Conservation (phyloP, 805 yeast genomes). For the Wickerhamomyces tratensis region DNA sequence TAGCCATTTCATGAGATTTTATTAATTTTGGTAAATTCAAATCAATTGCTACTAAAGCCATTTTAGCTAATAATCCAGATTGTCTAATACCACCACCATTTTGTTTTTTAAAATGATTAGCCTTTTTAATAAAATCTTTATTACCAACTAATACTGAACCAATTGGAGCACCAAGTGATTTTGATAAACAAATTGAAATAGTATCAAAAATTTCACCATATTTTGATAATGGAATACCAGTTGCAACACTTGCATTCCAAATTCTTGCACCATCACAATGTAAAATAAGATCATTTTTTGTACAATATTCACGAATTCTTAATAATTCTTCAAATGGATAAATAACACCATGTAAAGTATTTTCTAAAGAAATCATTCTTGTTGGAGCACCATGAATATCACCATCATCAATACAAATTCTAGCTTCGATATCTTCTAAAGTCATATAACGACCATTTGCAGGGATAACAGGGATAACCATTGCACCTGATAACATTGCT, state of each 20-base stretch:
- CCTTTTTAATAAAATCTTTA: constrained; percentile 45
- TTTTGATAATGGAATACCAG: constrained; percentile 43
- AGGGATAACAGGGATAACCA: constrained; percentile 81
- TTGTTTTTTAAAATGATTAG: constrained; percentile 84
- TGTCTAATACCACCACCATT: constrained; percentile 93
- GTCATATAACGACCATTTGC: constrained; percentile 69
- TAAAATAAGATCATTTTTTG: constrained; percentile 43
- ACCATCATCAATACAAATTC: constrained; percentile 60
- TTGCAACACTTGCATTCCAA: constrained; percentile 77
- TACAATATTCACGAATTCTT: constrained; percentile 64
- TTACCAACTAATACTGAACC: constrained; percentile 82
- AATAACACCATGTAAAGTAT: constrained; percentile 77
- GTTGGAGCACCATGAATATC: constrained; percentile 90
- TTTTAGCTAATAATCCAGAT: constrained; percentile 67
- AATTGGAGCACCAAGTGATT: constrained; percentile 88
- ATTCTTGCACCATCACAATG: constrained; percentile 96
- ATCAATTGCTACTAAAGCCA: constrained; percentile 72
- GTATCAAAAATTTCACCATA: constrained; percentile 77
- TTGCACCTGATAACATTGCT: constrained; percentile 82
- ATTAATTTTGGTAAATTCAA: constrained; percentile 46
- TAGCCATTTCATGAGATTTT: constrained; percentile 40
- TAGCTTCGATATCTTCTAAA: constrained; percentile 62
- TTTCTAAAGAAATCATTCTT: constrained; percentile 72
- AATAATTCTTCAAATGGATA: constrained; percentile 72
- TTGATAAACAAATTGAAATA: constrained; percentile 80